phyloP scores from a whole-genome alignment of 139 green algal genomes.

The Volvox reticuliferus region DNA sequence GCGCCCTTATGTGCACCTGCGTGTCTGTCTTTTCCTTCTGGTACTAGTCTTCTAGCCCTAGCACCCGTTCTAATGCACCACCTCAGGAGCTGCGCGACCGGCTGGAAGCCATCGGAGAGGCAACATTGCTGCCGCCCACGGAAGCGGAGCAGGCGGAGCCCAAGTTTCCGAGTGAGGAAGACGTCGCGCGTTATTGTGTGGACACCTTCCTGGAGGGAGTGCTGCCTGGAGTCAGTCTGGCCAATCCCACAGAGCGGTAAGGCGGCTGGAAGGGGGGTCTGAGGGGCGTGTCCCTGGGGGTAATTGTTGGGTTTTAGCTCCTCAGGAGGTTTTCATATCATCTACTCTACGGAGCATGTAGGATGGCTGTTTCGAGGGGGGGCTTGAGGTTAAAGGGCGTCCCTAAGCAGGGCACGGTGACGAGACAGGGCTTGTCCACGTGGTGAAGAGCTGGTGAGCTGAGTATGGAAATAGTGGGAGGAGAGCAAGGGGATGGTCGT shows the following conservation, averaged over 20 bases:
- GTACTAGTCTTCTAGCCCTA: too few relatives aligned
- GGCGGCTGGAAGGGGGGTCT: background rate
- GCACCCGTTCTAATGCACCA: background rate
- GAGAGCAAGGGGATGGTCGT: too few relatives aligned
- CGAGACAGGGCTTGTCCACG: too few relatives aligned
- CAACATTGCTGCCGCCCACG: slow-evolving; percentile 42
- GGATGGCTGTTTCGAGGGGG: background rate
- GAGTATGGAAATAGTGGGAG: too few relatives aligned
- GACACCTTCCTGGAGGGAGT: slow-evolving; percentile 54
- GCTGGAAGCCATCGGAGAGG: slow-evolving; percentile 34
- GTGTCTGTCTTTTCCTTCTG: too few relatives aligned
- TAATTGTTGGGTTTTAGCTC: too few relatives aligned
- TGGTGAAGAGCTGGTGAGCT: too few relatives aligned
- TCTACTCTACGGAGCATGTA: too few relatives aligned
- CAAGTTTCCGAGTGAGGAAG: background rate
- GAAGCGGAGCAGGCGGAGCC: slow-evolving; percentile 3
- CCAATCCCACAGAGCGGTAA: slow-evolving; percentile 30
- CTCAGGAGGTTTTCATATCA: too few relatives aligned
- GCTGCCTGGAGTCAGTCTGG: slow-evolving; percentile 54
- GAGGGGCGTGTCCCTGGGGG: background rate
- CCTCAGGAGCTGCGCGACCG: slow-evolving; percentile 37
- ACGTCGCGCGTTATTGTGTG: slow-evolving; percentile 14
- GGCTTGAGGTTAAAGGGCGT: background rate
- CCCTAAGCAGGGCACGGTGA: too few relatives aligned
- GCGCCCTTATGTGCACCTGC: too few relatives aligned